phyloP scores from a whole-genome alignment of 2,329 filamentous ascomycete species.

The Monilinia laxa region DNA sequence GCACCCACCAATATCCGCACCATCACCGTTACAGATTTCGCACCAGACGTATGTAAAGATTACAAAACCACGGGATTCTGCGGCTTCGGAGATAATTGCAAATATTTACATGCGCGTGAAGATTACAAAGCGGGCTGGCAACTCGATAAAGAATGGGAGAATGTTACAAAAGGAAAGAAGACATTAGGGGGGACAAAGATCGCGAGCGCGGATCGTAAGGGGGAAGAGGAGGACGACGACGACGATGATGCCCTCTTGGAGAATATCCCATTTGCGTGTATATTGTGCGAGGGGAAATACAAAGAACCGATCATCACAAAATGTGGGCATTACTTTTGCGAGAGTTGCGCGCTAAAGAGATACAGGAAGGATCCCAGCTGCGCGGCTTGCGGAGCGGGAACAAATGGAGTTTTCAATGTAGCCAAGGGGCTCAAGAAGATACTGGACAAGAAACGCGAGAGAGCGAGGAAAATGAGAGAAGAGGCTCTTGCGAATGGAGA shows the following conservation, averaged over 20 bases:
- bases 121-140: conserved; percentile 94
- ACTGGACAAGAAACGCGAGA: conserved; percentile 63
- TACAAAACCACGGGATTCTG: conserved; percentile 73
- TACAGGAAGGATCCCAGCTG: conserved; percentile 87
- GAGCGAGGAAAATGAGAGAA: conserved; percentile 53
- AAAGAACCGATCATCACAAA: conserved; percentile 75
- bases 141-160: conserved; percentile 91
- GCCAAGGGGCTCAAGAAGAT: conserved; percentile 81
- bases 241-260: conserved; percentile 40
- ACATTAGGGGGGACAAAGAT: conserved; percentile 55
- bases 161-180: conserved; percentile 69
- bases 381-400: conserved; percentile 80
- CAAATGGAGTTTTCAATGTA: conserved; percentile 84
- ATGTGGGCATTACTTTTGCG: conserved; percentile 96
- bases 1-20: conserved; percentile 86
- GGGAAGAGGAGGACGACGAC: conserved; percentile 45
- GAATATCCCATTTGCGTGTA: conserved; percentile 41
- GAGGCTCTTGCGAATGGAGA: conserved; percentile 53
- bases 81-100: conserved; percentile 58
- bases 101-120: conserved; percentile 73
- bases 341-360: conserved; percentile 79
- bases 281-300: conserved; percentile 43
- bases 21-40: conserved; percentile 86
- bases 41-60: conserved; percentile 93
- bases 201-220: conserved; percentile 39